Evolutionary conservation across 495 filamentous ascomycete species (phyloP).

Genomic region (Pseudoneurospora amorphoporcata): DNA sequence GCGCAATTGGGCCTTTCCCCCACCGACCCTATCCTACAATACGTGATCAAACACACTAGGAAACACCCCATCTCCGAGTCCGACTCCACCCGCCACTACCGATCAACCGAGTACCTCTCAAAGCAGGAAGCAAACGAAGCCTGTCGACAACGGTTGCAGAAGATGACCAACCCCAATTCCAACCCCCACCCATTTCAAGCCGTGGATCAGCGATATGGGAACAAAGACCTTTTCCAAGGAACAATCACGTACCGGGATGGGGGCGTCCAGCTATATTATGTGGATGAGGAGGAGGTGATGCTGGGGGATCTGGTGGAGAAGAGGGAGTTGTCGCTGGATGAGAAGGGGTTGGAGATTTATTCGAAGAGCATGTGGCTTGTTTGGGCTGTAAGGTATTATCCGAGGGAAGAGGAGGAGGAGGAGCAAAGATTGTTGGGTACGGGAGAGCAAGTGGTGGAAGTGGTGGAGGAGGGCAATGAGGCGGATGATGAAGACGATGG

Average conservation of each 20-base stretch:
- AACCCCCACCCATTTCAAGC: neutral
- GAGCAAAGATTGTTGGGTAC: neutral
- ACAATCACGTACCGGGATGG: neutral
- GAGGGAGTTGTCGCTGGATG: neutral
- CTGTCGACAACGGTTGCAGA: neutral
- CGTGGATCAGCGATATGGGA: neutral
- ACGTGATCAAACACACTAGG: constrained; percentile 1
- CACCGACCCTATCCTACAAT: neutral
- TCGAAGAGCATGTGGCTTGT: constrained; percentile 10
- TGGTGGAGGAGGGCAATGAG: neutral
- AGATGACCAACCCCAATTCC: neutral
- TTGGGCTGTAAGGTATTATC: constrained; percentile 3
- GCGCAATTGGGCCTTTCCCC: neutral
- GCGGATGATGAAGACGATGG: neutral
- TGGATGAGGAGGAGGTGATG: neutral
- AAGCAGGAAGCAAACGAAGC: neutral
- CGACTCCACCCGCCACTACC: neutral
- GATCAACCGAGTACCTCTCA: neutral
- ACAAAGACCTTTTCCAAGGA: neutral
- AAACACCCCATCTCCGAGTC: neutral
- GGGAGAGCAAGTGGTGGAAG: neutral
- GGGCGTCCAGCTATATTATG: neutral
- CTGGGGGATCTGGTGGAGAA: neutral
- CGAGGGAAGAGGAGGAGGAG: neutral
- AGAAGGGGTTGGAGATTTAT: neutral